Percentiles rank a stretch among this genome's conserved stretches.
Evolutionary conservation across 768 basidiomycete genomes (phyloP).

Genomic region (Psilocybe subaeruginosa): DNA sequence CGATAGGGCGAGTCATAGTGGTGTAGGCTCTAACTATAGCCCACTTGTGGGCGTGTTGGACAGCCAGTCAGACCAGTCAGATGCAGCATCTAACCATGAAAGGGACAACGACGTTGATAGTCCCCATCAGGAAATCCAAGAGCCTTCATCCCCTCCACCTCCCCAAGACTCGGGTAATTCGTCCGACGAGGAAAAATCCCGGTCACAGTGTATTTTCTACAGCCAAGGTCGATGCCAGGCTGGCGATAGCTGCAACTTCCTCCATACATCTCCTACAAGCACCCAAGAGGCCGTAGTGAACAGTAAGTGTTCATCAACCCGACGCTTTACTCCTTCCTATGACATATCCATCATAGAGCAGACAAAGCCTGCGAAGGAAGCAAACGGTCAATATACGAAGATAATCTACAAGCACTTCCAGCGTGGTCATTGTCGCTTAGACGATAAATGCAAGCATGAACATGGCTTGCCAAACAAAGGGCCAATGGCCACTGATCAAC

Average conservation of each 20-base stretch:
- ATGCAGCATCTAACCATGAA: neutral
- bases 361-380: neutral
- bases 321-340: neutral
- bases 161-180: neutral
- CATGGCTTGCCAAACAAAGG: neutral
- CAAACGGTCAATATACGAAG: neutral
- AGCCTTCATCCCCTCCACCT: neutral
- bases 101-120: neutral
- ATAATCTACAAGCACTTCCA: neutral
- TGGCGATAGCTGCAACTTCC: constrained; percentile 1
- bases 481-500: neutral
- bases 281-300: neutral
- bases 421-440: constrained; percentile 1
- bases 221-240: neutral
- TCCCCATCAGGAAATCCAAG: neutral
- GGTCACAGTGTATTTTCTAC: constrained; percentile 4
- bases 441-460: neutral
- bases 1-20: neutral
- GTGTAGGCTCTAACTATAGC: neutral
- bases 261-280: neutral
- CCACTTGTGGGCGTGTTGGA: neutral
- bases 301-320: neutral
- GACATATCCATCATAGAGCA: neutral
- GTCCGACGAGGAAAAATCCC: neutral
- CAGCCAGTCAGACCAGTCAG: neutral